Conservation (phyloP, 1,284 basidiomycete genomes). For the Sphaerobolus stellatus region DNA sequence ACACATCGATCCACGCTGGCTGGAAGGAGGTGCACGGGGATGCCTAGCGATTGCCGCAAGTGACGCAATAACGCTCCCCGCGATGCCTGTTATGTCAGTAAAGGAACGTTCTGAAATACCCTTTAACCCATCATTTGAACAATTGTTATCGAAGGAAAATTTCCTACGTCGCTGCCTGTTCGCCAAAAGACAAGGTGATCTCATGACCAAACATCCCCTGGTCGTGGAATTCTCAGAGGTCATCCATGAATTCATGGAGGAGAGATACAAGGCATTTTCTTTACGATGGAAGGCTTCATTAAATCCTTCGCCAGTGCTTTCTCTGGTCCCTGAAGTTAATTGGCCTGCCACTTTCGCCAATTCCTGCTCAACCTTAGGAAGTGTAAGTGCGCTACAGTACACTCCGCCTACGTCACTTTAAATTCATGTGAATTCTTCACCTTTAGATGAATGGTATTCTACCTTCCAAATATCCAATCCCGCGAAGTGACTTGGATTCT, state of each 20-base stretch:
- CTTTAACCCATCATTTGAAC: slow-evolving; percentile 39
- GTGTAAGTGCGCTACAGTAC: slow-evolving; percentile 32
- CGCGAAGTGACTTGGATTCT: too few relatives aligned
- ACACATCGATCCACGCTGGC: slow-evolving; percentile 50
- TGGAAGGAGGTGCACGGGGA: slow-evolving; percentile 47
- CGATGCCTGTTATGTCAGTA: slow-evolving; percentile 49
- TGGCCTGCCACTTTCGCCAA: slow-evolving; percentile 33
- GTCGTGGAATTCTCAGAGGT: slow-evolving; percentile 45
- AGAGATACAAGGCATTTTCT: slow-evolving; percentile 24
- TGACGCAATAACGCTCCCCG: slow-evolving; percentile 45
- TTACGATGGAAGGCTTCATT: slow-evolving; percentile 18
- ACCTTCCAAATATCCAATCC: slow-evolving; percentile 28
- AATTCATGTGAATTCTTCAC: too few relatives aligned
- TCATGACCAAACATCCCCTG: slow-evolving; percentile 43
- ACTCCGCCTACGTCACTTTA: background rate
- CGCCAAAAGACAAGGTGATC: slow-evolving; percentile 38
- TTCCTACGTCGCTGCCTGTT: slow-evolving; percentile 46
- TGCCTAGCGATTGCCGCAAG: slow-evolving; percentile 46
- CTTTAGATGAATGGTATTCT: slow-evolving; percentile 37
- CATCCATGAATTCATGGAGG: slow-evolving; percentile 26
- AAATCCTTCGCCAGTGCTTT: too few relatives aligned
- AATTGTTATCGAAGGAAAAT: slow-evolving; percentile 43
- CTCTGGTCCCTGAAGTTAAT: slow-evolving; percentile 17
- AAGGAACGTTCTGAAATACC: slow-evolving; percentile 7
- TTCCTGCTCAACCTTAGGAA: slow-evolving; percentile 50